Base-by-base conservation (phyloP, 768 basidiomycete species). In the Agaricus blazei region DNA sequence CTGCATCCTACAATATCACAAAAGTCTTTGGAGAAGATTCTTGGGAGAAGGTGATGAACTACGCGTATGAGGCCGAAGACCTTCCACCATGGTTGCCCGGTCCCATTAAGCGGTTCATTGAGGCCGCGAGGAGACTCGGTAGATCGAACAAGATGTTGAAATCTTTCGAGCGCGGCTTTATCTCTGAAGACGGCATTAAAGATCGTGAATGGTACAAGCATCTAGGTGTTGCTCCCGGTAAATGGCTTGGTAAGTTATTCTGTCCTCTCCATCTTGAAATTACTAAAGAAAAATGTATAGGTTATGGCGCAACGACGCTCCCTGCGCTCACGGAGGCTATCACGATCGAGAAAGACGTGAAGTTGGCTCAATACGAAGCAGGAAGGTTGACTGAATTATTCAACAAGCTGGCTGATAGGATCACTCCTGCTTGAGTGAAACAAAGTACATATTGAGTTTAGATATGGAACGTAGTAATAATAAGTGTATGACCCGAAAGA, bases 151-250 rank as follows among this genome's bases (percentile, higher is more conserved):
- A 78, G 70, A 88, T 85, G 66, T 71, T 92, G n/a, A 69, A 75
- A 9, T 69, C 72, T 6, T 91, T 92, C 60, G 90, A 93, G 66
- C 80, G 79, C 48, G 90, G 91, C 1, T 90, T 96, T 67, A 87
- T 94, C 57, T 83, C 82, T 5, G 74, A 86, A 62, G 83, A 73
- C 14, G 93, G 93, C 0, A 83, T 93, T 59, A 84, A 84, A 60
- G 83, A 85, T 52, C 77, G 89, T 31, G 87, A 90, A 65, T 95
- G 93, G 93, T 96, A 88, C 66, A 83, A 75, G 63, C 87, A 93
- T 69, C 77, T 93, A 14, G 92, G 80, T 47, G 89, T 93, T 42
- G 90, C 93, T 2, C 93, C 93, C 29, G 93, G 92, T 38, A 85
- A 90, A 67, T 87, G 87, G 83, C 82, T 87, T 40, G 87, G 88